Percentiles rank a stretch among this genome's conserved stretches.
Evolutionary conservation across 805 yeast species (phyloP).

Genomic region (Metschnikowia aberdeeniae): DNA sequence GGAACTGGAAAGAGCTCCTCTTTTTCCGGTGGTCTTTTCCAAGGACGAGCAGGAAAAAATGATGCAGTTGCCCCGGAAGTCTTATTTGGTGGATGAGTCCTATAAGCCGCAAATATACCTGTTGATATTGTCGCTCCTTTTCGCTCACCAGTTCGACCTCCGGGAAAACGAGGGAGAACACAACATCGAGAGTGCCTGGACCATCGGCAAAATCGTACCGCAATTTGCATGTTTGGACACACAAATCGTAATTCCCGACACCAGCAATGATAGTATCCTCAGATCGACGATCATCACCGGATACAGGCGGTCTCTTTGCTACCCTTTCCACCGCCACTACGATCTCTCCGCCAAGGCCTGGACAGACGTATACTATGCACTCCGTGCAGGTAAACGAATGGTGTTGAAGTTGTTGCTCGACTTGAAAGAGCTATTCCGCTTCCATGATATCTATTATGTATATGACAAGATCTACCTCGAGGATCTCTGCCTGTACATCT

Average conservation of each 20-base stretch:
- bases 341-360: conserved; percentile 58
- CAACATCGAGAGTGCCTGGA: conserved; percentile 90
- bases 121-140: conserved; percentile 62
- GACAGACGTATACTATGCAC: conserved; percentile 64
- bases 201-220: conserved; percentile 81
- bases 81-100: conserved; percentile 52
- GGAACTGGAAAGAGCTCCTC: conserved; percentile 17
- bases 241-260: conserved; percentile 37
- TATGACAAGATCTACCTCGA: conserved; percentile 74
- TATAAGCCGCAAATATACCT: conserved; percentile 51
- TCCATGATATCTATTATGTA: conserved; percentile 79
- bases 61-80: conserved; percentile 62
- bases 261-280: conserved; percentile 34
- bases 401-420: conserved; percentile 58
- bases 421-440: conserved; percentile 69
- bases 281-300: conserved; percentile 56
- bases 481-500: conserved; percentile 74
- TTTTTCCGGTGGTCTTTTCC: conserved; percentile 50
- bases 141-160: conserved; percentile 69
- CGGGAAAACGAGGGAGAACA: conserved; percentile 68
- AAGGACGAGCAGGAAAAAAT: conserved; percentile 62
- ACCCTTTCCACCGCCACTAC: conserved; percentile 76
- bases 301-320: conserved; percentile 68
- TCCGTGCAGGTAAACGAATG: conserved; percentile 66
- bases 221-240: conserved; percentile 71